A percentile compares a stretch with the other conserved stretches of the same genome.
phyloP scores from a whole-genome alignment of 2,329 filamentous ascomycete species.

The Chrysosporium keratinophilum region DNA sequence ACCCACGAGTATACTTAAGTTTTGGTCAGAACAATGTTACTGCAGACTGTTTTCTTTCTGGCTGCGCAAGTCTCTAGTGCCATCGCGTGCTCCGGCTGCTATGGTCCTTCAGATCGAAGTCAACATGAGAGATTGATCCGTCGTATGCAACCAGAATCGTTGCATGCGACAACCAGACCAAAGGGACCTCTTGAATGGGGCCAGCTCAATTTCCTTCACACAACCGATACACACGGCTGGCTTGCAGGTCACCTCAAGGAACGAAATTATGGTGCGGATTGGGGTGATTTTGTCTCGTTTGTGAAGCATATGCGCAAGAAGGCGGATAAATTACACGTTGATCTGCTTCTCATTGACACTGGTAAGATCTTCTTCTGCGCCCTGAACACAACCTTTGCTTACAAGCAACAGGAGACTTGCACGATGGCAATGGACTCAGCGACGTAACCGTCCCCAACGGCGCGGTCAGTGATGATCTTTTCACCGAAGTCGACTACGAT shows the following conservation, averaged over 20 bases:
- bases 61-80: background rate
- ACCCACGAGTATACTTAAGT: no score
- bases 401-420: conserved; percentile 43
- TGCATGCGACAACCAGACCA: conserved; percentile 17
- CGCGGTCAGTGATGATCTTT: conserved; percentile 43
- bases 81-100: conserved; percentile 18
- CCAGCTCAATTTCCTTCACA: conserved; percentile 92
- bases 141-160: conserved; percentile 19
- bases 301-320: conserved; percentile 67
- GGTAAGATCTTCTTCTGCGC: conserved; percentile 55
- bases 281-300: conserved; percentile 97
- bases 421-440: conserved; percentile 54
- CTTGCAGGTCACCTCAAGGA: conserved; percentile 87
- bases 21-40: conserved; percentile 7
- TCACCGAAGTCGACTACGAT: conserved; percentile 45
- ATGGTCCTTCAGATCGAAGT: conserved; percentile 15
- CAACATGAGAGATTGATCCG: conserved; percentile 18
- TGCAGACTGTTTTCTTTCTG: conserved; percentile 8
- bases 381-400: background rate
- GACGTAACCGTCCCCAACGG: conserved; percentile 52
- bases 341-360: conserved; percentile 92
- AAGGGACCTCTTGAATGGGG: conserved; percentile 50
- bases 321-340: conserved; percentile 66
- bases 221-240: conserved; percentile 95
- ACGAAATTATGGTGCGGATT: conserved; percentile 79